Percentiles rank a stretch among this genome's conserved stretches.
These are phyloP conservation scores for Sicyos edulis DNA, from an alignment of 306 rosid species.

Conservation along the genomic window DNA sequence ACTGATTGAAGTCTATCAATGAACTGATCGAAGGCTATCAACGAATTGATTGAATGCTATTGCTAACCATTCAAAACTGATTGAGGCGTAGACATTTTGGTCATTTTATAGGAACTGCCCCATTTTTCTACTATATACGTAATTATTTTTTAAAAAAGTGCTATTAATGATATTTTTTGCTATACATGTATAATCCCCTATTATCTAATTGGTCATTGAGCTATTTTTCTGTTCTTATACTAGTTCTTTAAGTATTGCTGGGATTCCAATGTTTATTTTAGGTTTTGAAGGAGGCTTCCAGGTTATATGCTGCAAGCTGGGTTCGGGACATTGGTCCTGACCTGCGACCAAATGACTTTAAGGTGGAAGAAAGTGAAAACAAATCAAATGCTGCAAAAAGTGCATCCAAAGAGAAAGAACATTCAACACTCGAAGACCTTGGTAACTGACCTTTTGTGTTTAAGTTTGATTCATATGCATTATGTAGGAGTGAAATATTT, in stretches of 20 bases:
- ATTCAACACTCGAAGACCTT: conserved; percentile 78
- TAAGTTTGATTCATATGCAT: conserved; percentile 10
- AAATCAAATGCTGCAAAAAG: conserved; percentile 33
- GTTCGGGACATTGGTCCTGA: conserved; percentile 92
- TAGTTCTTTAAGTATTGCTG: background rate
- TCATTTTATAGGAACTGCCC: no score
- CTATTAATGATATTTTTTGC: no score
- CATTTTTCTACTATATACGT: no score
- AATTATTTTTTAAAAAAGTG: no score
- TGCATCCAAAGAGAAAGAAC: conserved; percentile 45
- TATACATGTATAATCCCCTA: no score
- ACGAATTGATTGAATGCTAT: no score
- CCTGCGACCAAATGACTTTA: conserved; percentile 72
- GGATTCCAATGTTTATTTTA: conserved; percentile 15
- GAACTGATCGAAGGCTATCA: no score
- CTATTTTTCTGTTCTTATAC: background rate
- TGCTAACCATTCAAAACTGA: no score
- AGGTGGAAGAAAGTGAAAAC: conserved; percentile 39
- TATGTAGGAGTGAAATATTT: conserved; percentile 4
- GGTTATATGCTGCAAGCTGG: conserved; percentile 88
- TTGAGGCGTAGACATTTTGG: no score
- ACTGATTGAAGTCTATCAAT: no score
- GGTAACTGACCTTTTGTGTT: conserved; percentile 35
- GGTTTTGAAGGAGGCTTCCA: conserved; percentile 76
- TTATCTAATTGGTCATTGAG: background rate